Base-by-base conservation (phyloP, 2,329 filamentous ascomycete species). In the Apiospora saccharicola region DNA sequence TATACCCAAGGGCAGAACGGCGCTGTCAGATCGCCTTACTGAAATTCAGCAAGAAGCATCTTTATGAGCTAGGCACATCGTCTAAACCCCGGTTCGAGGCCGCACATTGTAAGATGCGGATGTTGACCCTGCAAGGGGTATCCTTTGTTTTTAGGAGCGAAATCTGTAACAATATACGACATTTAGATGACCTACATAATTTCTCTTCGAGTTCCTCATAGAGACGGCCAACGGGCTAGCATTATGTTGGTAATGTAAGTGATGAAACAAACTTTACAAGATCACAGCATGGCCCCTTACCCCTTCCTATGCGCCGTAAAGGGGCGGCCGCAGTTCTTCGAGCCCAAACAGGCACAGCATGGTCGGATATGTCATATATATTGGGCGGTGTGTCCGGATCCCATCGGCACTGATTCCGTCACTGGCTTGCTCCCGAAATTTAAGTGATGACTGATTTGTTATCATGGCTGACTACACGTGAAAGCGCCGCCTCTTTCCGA, bases 1-100 rank as follows among this genome's bases (percentile, higher is more conserved):
- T 69, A 69, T 69, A 69, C 67, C 67, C 67, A 46, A 34, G 44
- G 67, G 44, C 67, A 41, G 57, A 41, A n/a, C 57, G 19, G 57
- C 57, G 34, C 34, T 64, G 57, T 64, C 57, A 64, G 57, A 41
- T 64, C 22, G 57, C 57, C 57, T 64, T 64, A 64, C 30, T 37
- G 34, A 12, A 41, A 64, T 64, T 12, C 57, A n/a, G 57, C 57
- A n/a, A 64, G 34, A 64, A 22, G 34, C 57, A 64, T 64, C 34
- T 64, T 64, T 41, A 34, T 14, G 22, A 24, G 30, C 34, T n/a
- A 64, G 57, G 57, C 57, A 41, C 22, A 41, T 41, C 34, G 57
- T n/a, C 34, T 64, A 64, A 41, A 64, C 10, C 34, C 34, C 57
- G 34, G 57, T 41, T 37, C 34, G 30, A 64, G 57, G 34, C 57